Evolutionary conservation across 192 early-diverging fungal species (phyloP), one percentile per base, ranked within the genome.

Genomic region (Coemansia reversa): DNA sequence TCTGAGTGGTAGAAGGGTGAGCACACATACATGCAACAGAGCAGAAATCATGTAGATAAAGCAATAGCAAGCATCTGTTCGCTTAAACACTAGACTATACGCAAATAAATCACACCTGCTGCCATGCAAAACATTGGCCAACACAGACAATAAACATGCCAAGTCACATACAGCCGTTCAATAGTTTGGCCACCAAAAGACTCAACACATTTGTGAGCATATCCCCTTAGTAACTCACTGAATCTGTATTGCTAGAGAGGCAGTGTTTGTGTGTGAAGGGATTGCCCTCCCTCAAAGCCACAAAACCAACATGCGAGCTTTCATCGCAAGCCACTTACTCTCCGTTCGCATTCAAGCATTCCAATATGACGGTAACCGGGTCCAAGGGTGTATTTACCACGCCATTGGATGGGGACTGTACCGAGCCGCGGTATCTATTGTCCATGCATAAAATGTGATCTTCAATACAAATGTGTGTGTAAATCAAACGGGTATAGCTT

Each of bases 321-420:
- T 11, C 35, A 39, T 39, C 12, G 35, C 35, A 39, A 24, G n/a
- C 35, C 33, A 72, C 78, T 81, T 75, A 81, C 78, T 33, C 63
- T 69, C 78, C 78, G 23, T 75, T 28, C 7, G 55, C 18, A 58
- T 81, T 74, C 14, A 72, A 16, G 30, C 50, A 65, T 63, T 72
- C 78, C 50, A 81, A 27, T 20, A 30, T 50, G 18, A 81, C 67
- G 49, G 60, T 75, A 27, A 81, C 66, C 28, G 73, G 32, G 12
- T 48, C 60, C 28, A 81, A 62, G 3, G 16, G 51, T 48, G 62
- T 52, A 28, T 57, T 30, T 8, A 61, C 78, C 6, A 69, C 48
- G 22, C 69, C 73, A 23, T 56, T 22, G 19, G 24, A n/a, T 14
- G 78, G 78, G 14, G 78, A 25, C 7, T 66, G 35, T 23, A 81